Evolutionary conservation across 2,329 filamentous ascomycete species (phyloP), one percentile per base, ranked within the genome.

Genomic region (Chaetomiaceae sp.): DNA sequence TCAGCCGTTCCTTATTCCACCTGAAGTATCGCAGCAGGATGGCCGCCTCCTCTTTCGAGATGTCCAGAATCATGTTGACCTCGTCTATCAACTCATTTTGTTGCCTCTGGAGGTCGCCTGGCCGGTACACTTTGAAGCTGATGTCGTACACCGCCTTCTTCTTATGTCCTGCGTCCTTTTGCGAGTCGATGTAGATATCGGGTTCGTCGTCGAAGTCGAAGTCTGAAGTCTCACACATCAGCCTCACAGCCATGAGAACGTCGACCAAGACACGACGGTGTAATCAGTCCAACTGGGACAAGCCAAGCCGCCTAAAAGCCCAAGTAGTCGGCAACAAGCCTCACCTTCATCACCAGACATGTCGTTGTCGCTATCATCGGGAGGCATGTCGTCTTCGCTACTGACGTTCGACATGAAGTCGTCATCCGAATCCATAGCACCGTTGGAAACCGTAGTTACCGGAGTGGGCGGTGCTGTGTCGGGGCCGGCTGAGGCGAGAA

Each of bases 1-100:
- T 90, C 56, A 98, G 66, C 32, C 87, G 83, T 64, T 98, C 93
- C 65, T 95, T 93, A 67, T 97, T 97, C 93, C 93, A 98, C 61
- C 89, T 79, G 58, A 87, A 88, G 66, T 93, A 80, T 38, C 93
- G 84, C 49, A 98, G 73, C 33, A 98, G 74, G 43, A 98, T 96
- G 19, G 90, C 91, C 0, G 87, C 83, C 53, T 93, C 87, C 67
- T 97, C 93, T 58, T 88, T 86, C 14, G 86, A 82, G 62, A 96
- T 83, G 49, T 90, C 87, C 29, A 98, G 76, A 53, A 98, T 91
- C 72, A 84, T 86, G 53, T 93, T 89, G 50, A 97, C 89, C 62
- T 97, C 90, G 56, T 84, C 76, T 57, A 98, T 80, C 67, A 96
- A 86, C 45, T 83, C 79, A 58, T 90, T 81, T 65, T 98, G 93